Conservation (phyloP, 805 yeast genomes). For the Lipomyces chichibuensis region DNA sequence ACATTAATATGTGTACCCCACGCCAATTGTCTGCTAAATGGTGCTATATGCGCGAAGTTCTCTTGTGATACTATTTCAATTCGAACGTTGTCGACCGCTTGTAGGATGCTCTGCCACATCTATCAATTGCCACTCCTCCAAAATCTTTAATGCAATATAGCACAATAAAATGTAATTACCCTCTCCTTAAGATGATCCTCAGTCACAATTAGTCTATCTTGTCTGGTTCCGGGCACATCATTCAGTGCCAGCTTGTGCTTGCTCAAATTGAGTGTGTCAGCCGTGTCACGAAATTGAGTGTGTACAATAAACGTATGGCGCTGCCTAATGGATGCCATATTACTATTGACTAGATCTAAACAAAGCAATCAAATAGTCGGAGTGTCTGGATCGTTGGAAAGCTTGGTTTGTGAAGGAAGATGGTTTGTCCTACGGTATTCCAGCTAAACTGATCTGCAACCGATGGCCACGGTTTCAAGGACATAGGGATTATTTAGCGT, state of each 20-base stretch:
- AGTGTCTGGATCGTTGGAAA: too few relatives aligned
- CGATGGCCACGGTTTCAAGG: too few relatives aligned
- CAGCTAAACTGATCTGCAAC: too few relatives aligned
- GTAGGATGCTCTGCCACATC: constrained; percentile 11
- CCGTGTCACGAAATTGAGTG: constrained; percentile 23
- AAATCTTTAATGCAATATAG: not conserved
- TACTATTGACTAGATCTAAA: not conserved
- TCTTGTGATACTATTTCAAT: constrained; percentile 28
- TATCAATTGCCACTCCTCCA: not conserved
- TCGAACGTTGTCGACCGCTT: constrained; percentile 17
- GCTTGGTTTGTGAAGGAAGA: too few relatives aligned
- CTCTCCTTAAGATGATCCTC: constrained; percentile 9
- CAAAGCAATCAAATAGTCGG: too few relatives aligned
- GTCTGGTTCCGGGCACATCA: constrained; percentile 32
- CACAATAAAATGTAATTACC: constrained; percentile 4
- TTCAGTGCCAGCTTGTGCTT: constrained; percentile 15
- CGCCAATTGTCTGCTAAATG: constrained; percentile 26
- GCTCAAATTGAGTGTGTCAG: constrained; percentile 25
- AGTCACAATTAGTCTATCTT: constrained; percentile 22
- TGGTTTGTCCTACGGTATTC: too few relatives aligned
- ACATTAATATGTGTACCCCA: constrained; percentile 32
- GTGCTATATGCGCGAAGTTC: constrained; percentile 29
- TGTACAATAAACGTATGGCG: constrained; percentile 35
- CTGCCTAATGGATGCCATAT: constrained; percentile 21
- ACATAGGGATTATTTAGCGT: too few relatives aligned